These are phyloP conservation scores for Coprinellus micaceus DNA, from an alignment of 768 basidiomycete genomes.

Conservation along the genomic window DNA sequence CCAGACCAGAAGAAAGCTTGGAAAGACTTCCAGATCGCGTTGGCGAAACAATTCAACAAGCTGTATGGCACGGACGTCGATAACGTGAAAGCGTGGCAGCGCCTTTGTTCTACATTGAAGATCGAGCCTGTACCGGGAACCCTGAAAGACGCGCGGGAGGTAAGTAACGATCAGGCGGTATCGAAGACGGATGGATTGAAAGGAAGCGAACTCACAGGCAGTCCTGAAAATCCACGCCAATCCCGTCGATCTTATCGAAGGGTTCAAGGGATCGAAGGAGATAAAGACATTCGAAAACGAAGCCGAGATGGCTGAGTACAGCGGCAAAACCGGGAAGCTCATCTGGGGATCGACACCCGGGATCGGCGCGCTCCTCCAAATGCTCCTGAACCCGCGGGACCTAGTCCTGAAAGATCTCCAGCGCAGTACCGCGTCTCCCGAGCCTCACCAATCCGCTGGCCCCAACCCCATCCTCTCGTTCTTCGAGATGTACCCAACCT, in stretches of 20 bases:
- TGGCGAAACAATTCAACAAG: slow-evolving; percentile 24
- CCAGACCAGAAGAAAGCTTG: slow-evolving; percentile 3
- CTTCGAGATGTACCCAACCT: not conserved
- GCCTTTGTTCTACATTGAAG: not conserved
- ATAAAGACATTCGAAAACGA: slow-evolving; percentile 3
- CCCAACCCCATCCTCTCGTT: not conserved
- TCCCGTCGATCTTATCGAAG: slow-evolving; percentile 12
- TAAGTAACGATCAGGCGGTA: not conserved
- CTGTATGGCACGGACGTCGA: slow-evolving; percentile 26
- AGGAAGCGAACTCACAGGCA: not conserved
- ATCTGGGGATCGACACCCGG: slow-evolving; percentile 1
- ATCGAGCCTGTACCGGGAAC: not conserved
- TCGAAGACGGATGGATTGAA: not conserved
- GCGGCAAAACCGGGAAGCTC: not conserved
- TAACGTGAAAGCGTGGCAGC: slow-evolving; percentile 21
- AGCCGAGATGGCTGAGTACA: slow-evolving; percentile 9
- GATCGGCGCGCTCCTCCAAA: slow-evolving; percentile 6
- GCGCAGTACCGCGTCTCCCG: too few relatives aligned
- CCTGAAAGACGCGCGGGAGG: not conserved
- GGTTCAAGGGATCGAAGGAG: not conserved
- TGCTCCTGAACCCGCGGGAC: too few relatives aligned
- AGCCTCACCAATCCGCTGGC: too few relatives aligned
- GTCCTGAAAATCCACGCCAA: slow-evolving; percentile 7
- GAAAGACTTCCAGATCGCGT: slow-evolving; percentile 17
- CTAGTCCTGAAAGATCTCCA: slow-evolving; percentile 1